Evolutionary conservation across 2,329 filamentous ascomycete genomes (phyloP), one percentile per base, ranked within the genome.

Genomic region (Colletotrichum destructivum): DNA sequence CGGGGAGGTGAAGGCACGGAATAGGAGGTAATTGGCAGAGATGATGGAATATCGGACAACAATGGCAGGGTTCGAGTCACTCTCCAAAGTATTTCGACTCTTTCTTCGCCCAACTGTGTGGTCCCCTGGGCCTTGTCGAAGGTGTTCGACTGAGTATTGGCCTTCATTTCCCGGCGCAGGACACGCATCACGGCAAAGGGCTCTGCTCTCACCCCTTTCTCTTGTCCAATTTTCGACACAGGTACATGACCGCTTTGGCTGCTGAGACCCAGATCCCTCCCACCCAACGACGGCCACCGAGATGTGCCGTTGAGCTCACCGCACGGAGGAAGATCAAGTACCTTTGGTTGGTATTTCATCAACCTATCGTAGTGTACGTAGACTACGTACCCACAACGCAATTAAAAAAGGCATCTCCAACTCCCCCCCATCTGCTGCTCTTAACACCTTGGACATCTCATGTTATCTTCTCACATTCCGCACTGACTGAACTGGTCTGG

Each of bases 361-460:
- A 26, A 26, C 23, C 23, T 26, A 26, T 26, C 26, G 26, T 26
- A 26, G 26, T 26, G 26, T 26, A 26, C 4, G 26, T 26, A 4
- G 26, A 26, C 16, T 64, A 56, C 62, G 51, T 64, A 64, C 62
- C 61, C 26, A 56, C 51, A 44, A 47, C 23, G 26, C 65, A 56
- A 26, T 26, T 26, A 4, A 26, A 26, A 26, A 26, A n/a, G 26
- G 26, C 26, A 26, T 26, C 26, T 26, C 26, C 26, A 26, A 26
- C 23, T 26, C 23, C 23, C 26, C 26, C 26, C 26, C 26, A 3
- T 4, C 46, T 62, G 59, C 26, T 13, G 44, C 40, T 31, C 7
- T 11, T 35, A 26, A 54, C 26, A 35, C n/a, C 44, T 61, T 38
- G 16, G 44, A 47, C 18, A 47, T 21, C 26, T 47, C 62, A 16